Base-by-base conservation (phyloP, 345 rosid genomes). In the Balakata baccata region DNA sequence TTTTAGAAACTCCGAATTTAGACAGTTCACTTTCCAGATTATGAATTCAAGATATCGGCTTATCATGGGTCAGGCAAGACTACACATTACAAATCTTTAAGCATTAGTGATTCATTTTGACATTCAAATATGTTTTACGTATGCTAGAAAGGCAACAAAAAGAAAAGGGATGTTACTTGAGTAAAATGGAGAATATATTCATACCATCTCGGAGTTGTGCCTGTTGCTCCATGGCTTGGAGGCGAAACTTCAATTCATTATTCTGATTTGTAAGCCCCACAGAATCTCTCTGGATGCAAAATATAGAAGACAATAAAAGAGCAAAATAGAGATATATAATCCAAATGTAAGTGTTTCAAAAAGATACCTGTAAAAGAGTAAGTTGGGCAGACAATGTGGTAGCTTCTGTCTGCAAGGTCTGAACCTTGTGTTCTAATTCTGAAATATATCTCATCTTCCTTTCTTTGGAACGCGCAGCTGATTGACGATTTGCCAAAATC, bases 151-250 rank as follows among this genome's bases (percentile, higher is more conserved):
- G 37, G 7, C 17, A 6, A 51, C 7, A 23, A 68, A 16, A 68
- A 16, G 22, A 29, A 51, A 68, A 16, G 60, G 13, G 37, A 7
- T 9, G 17, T 8, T 34, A 51, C 46, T 67, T 7, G 29, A 67
- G 12, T 16, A n/a, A 7, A 61, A 49, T 39, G 25, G 14, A 9
- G 5, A 22, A 23, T 34, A 49, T 6, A 3, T 18, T 16, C 25
- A 12, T 89, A 94, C 98, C 98, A 78, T 94, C 93, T 9, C 98
- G 89, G 57, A 94, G 98, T 64, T 89, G 89, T 14, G 95, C 98
- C 74, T 94, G 98, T 77, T 94, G 98, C 69, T 94, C 98, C 98
- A 92, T 90, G 79, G 98, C 95, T 87, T 92, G 95, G 72, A 94
- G 97, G 68, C 98, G 93, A 74, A 90, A 94, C 81, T 94, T 94